A percentile compares a stretch with the other conserved stretches of the same genome.
phyloP scores from a whole-genome alignment of 140 eudicot genomes.

The Anethum foeniculum region DNA sequence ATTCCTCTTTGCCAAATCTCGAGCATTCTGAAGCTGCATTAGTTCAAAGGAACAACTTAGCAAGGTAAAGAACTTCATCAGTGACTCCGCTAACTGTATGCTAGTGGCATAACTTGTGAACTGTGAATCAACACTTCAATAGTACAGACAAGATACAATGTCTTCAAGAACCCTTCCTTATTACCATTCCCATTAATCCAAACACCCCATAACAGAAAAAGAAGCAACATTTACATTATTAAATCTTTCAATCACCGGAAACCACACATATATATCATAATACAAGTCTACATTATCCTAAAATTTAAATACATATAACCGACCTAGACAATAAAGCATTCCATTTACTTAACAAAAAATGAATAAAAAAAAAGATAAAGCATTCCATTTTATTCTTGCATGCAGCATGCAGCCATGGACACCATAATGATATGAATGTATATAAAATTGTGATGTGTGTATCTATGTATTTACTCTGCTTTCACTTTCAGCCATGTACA shows the following conservation, averaged over 20 bases:
- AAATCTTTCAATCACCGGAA: background rate
- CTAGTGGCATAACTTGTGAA: background rate
- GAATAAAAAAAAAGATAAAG: background rate
- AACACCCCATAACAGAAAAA: background rate
- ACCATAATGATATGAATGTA: too few species aligned
- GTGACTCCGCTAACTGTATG: background rate
- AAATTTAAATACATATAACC: background rate
- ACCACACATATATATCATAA: background rate
- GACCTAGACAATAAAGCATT: background rate
- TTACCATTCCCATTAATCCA: background rate
- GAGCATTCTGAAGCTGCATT: slow-evolving; percentile 74
- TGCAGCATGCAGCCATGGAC: too few species aligned
- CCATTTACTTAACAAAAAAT: background rate
- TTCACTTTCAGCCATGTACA: background rate
- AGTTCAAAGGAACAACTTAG: background rate
- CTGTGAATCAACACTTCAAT: background rate
- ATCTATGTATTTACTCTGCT: background rate
- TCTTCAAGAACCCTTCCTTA: background rate
- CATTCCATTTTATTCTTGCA: background rate
- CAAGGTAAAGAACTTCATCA: background rate
- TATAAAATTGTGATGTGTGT: too few species aligned
- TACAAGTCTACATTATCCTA: background rate
- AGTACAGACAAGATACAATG: background rate
- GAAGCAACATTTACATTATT: background rate
- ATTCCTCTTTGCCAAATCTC: slow-evolving; percentile 84